Percentiles rank a stretch among this genome's conserved stretches.
These are phyloP conservation scores for Chamaenerion angustifolium DNA, from an alignment of 345 rosid species.

Conservation along the genomic window DNA sequence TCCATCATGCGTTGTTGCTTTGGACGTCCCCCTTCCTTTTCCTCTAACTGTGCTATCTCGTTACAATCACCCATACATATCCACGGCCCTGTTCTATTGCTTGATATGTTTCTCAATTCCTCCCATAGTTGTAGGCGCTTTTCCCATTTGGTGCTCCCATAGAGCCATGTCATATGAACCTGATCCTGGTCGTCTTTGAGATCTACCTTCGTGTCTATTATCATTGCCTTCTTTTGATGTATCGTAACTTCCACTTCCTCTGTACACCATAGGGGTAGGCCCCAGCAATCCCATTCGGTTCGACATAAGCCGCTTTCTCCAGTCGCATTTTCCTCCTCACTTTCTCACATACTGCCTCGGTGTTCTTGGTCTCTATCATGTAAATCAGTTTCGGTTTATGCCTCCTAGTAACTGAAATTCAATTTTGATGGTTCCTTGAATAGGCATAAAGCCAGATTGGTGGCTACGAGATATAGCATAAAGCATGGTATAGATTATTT, in stretches of 20 bases:
- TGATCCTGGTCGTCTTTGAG: not conserved
- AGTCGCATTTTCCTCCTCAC: not conserved
- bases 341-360: not conserved
- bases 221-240: not conserved
- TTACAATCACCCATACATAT: no score
- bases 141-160: not conserved
- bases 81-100: no score
- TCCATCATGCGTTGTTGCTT: not conserved
- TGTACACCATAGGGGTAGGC: not conserved
- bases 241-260: no score
- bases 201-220: not conserved
- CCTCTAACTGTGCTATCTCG: no score
- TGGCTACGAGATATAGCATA: no score
- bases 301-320: not conserved
- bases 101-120: no score
- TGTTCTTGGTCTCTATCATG: not conserved
- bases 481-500: no score
- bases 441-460: no score
- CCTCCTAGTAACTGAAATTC: not conserved
- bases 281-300: slow-evolving; percentile 5
- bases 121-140: no score
- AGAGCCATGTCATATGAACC: not conserved
- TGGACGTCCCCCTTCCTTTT: no score
- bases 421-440: no score
- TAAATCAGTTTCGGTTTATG: not conserved